These are phyloP conservation scores for Euphorbia celastroides DNA, from an alignment of 441 rosid species.

Conservation along the genomic window DNA sequence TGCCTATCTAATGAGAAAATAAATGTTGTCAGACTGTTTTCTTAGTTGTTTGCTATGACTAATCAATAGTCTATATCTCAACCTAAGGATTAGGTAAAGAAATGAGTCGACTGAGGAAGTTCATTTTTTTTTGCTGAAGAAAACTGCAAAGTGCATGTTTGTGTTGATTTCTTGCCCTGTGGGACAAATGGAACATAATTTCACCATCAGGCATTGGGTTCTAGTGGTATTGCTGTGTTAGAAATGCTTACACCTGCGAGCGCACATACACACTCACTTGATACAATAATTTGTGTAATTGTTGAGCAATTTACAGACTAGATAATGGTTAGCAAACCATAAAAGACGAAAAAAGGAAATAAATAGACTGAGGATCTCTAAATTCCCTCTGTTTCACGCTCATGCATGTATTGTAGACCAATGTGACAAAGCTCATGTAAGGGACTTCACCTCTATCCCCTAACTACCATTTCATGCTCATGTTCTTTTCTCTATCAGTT, in stretches of 20 bases:
- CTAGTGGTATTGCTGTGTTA: not conserved
- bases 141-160: not conserved
- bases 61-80: not conserved
- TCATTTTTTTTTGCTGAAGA: not conserved
- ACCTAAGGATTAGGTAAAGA: not conserved
- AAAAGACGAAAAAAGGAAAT: not conserved
- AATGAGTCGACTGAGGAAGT: not conserved
- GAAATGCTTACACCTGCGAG: not conserved
- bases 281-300: not conserved
- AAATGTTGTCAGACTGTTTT: not conserved
- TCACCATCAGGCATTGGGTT: not conserved
- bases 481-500: not conserved
- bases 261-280: not conserved
- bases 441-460: not conserved
- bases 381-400: too few species aligned
- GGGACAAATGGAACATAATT: not conserved
- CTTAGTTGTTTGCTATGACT: not conserved
- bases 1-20: constrained; percentile 1
- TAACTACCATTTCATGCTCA: not conserved
- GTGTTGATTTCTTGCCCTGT: not conserved
- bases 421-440: not conserved
- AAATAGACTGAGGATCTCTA: not conserved
- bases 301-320: not conserved
- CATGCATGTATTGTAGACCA: too few species aligned
- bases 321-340: not conserved